Conservation (phyloP, 78 protist genomes). For the Isochrysis galbana region DNA sequence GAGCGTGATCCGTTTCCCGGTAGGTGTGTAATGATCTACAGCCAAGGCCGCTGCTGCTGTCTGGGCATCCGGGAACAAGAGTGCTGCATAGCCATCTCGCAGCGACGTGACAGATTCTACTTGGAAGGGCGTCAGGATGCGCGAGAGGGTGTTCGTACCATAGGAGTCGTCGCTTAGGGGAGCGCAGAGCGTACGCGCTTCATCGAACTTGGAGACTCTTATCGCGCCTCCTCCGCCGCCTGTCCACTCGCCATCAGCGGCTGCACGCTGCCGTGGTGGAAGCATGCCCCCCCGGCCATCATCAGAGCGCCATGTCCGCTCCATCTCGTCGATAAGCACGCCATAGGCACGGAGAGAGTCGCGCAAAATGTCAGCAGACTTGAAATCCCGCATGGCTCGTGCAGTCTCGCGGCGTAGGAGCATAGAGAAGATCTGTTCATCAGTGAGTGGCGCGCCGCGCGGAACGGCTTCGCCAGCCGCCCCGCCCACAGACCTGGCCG, state of each 20-base stretch:
- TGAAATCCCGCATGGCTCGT: neutral
- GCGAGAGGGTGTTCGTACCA: neutral
- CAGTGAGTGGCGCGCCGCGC: neutral
- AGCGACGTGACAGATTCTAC: neutral
- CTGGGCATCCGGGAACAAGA: neutral
- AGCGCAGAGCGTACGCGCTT: neutral
- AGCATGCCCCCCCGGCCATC: neutral
- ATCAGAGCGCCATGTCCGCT: neutral
- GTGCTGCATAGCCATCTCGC: neutral
- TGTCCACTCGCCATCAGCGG: neutral
- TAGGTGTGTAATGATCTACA: neutral
- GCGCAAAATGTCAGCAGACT: neutral
- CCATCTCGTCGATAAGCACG: neutral
- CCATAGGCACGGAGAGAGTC: neutral
- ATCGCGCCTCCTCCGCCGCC: neutral
- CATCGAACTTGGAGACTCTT: neutral
- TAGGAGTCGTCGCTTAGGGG: neutral
- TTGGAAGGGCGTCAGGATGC: neutral
- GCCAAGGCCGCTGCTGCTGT: neutral
- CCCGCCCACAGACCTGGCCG: neutral
- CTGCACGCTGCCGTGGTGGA: neutral
- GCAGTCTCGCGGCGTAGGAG: neutral
- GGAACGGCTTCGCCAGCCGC: neutral
- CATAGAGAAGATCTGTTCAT: neutral
- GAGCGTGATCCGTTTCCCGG: neutral